Evolutionary conservation across 2,329 filamentous ascomycete species (phyloP).

Genomic region (Colletotrichum plurivorum): DNA sequence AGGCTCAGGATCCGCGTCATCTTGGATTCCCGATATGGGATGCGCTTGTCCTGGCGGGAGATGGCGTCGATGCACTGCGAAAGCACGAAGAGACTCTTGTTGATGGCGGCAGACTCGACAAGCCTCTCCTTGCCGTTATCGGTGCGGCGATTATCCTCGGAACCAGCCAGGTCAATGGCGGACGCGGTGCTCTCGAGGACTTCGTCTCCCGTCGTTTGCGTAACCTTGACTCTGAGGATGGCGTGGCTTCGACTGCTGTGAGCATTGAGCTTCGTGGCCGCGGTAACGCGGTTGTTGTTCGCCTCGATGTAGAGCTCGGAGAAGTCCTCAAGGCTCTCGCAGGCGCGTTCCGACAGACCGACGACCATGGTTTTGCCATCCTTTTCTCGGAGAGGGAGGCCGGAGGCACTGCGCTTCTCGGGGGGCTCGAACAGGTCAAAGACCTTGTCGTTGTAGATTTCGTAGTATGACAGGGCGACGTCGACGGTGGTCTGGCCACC

Average conservation of each 20-base stretch:
- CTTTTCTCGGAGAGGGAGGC: slow-evolving; percentile 87
- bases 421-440: slow-evolving; percentile 90
- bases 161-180: slow-evolving; percentile 94
- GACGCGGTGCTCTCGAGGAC: slow-evolving; percentile 86
- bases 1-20: slow-evolving; percentile 96
- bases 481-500: slow-evolving; percentile 78
- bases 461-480: slow-evolving; percentile 90
- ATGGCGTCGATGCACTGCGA: slow-evolving; percentile 98
- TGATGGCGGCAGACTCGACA: slow-evolving; percentile 96
- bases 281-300: slow-evolving; percentile 91
- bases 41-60: slow-evolving; percentile 78
- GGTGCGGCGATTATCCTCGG: slow-evolving; percentile 93
- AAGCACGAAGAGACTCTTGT: slow-evolving; percentile 95
- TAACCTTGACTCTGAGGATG: slow-evolving; percentile 90
- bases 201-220: slow-evolving; percentile 78
- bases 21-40: slow-evolving; percentile 95
- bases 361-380: slow-evolving; percentile 90
- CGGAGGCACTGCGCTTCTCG: slow-evolving; percentile 86
- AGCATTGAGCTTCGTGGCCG: slow-evolving; percentile 91
- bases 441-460: slow-evolving; percentile 97
- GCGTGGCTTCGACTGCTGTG: slow-evolving; percentile 93
- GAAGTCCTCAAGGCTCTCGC: slow-evolving; percentile 89
- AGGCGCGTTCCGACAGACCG: slow-evolving; percentile 86
- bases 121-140: slow-evolving; percentile 94
- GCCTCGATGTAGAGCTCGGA: slow-evolving; percentile 91